These are phyloP conservation scores for Tilletia caries DNA, from an alignment of 1,284 basidiomycete species.

Conservation along the genomic window DNA sequence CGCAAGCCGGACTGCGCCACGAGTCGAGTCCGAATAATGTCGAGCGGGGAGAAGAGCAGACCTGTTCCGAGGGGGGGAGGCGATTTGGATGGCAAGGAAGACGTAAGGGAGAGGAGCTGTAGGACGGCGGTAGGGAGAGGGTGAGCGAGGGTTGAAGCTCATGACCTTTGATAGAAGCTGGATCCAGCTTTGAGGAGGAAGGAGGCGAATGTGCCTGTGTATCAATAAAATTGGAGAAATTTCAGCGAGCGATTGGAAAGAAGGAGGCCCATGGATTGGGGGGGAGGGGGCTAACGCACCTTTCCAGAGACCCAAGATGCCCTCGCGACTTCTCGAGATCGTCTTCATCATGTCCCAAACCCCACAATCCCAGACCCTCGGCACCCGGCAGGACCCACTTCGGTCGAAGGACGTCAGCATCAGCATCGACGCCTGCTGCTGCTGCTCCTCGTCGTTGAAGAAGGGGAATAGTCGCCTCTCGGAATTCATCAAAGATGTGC, in stretches of 20 bases:
- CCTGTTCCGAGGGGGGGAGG: slow-evolving; percentile 67
- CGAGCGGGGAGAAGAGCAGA: slow-evolving; percentile 67
- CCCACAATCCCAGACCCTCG: slow-evolving; percentile 76
- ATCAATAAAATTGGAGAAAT: no score
- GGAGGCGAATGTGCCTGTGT: slow-evolving; percentile 77
- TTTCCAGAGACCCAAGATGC: slow-evolving; percentile 50
- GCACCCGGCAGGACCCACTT: slow-evolving; percentile 82
- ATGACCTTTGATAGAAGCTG: slow-evolving; percentile 31
- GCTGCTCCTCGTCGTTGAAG: slow-evolving; percentile 16
- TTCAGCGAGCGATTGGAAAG: no score
- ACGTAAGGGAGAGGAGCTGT: slow-evolving; percentile 61
- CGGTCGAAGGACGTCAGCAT: slow-evolving; percentile 64
- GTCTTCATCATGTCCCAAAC: slow-evolving; percentile 95
- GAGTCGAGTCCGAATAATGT: slow-evolving; percentile 79
- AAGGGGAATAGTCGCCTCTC: slow-evolving; percentile 24
- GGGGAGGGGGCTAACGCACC: slow-evolving; percentile 20
- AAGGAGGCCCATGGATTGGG: not conserved
- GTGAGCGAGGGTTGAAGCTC: slow-evolving; percentile 24
- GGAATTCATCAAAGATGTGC: no score
- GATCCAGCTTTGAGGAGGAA: slow-evolving; percentile 58
- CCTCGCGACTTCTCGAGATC: slow-evolving; percentile 65
- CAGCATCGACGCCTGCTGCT: slow-evolving; percentile 34
- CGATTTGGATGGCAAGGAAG: slow-evolving; percentile 72
- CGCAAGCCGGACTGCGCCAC: slow-evolving; percentile 58
- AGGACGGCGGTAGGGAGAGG: slow-evolving; percentile 59